Base-by-base conservation (phyloP, 768 basidiomycete genomes). In the Termitomyces eurrhizus region DNA sequence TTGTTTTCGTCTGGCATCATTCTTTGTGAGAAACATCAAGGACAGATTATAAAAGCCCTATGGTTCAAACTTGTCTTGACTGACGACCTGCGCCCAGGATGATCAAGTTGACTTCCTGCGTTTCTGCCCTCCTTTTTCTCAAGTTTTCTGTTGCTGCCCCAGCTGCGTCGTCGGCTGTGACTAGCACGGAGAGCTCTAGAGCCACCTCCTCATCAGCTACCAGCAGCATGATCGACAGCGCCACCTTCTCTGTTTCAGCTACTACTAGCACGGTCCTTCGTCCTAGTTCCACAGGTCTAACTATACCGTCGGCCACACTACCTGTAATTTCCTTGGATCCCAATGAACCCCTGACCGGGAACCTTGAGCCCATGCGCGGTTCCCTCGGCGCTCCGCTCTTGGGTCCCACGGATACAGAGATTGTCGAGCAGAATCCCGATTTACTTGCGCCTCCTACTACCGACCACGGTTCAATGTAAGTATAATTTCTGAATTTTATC, bases 401-500 rank as follows among this genome's bases (percentile, higher is more conserved):
- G 16, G 80, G 81, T 7, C 80, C 80, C 9, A 67, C 68, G 29
- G 75, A 83, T 65, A 49, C 69, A 14, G 65, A 72, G 29, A 60
- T 82, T n/a, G 77, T 77, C n/a, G 66, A 68, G 35, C 69, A 80
- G 69, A 82, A 79, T 57, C 69, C 77, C 3, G 81, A 79, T 59
- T 56, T 76, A 35, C 66, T 80, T 49, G 80, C 79, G 16, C 77
- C 79, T 32, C 82, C 77, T 32, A 75, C 73, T 2, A 81, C 76
- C 7, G 81, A 83, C 64, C 65, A 74, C 56, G 78, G 80, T 36
- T 72, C 68, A 59, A 65, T 81, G 79, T 79, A 64, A 44, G 78
- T 69, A 33, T 33, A 9, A 24, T 52, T 32, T n/a, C 24, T 37
- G 21, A 33, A 24, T 60, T 46, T n/a, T 12, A 8, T 9, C 2